Conservation (phyloP, 768 basidiomycete species). For the Chalciporus chontae region DNA sequence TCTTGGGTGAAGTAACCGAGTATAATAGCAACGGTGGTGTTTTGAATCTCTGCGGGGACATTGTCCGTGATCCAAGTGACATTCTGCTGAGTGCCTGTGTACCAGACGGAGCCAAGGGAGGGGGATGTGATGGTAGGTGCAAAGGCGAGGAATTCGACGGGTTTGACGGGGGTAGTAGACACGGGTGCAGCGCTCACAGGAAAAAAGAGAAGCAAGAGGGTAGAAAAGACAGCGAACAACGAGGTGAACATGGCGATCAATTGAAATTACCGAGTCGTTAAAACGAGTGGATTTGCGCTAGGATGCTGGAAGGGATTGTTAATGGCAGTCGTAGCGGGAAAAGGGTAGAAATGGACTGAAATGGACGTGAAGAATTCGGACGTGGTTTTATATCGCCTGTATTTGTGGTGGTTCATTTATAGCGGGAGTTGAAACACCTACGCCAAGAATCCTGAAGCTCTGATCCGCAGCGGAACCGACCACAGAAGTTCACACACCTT, state of each 20-base stretch:
- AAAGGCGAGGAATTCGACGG: constrained; percentile 34
- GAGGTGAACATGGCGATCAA: constrained; percentile 20
- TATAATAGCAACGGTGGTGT: constrained; percentile 40
- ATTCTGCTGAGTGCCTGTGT: constrained; percentile 30
- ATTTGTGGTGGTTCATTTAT: not conserved
- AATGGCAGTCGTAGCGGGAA: not conserved
- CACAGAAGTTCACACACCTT: too few species aligned
- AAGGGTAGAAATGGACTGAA: not conserved
- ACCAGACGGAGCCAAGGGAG: constrained; percentile 33
- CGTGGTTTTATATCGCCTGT: constrained; percentile 16
- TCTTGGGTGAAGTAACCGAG: constrained; percentile 38
- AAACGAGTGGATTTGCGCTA: constrained; percentile 18
- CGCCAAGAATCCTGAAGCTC: too few species aligned
- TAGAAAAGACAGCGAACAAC: constrained; percentile 26
- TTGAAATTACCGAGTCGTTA: constrained; percentile 7
- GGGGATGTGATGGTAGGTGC: constrained; percentile 44
- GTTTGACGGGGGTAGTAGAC: too few species aligned
- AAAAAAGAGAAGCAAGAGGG: constrained; percentile 27
- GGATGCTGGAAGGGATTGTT: constrained; percentile 2
- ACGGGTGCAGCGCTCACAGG: constrained; percentile 28
- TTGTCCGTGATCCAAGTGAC: constrained; percentile 41
- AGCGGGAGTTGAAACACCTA: too few species aligned
- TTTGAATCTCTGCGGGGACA: constrained; percentile 36
- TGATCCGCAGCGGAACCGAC: too few species aligned
- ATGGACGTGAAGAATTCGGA: not conserved